Evolutionary conservation across 2,329 filamentous ascomycete genomes (phyloP).

Genomic region (Beauveria sp.): DNA sequence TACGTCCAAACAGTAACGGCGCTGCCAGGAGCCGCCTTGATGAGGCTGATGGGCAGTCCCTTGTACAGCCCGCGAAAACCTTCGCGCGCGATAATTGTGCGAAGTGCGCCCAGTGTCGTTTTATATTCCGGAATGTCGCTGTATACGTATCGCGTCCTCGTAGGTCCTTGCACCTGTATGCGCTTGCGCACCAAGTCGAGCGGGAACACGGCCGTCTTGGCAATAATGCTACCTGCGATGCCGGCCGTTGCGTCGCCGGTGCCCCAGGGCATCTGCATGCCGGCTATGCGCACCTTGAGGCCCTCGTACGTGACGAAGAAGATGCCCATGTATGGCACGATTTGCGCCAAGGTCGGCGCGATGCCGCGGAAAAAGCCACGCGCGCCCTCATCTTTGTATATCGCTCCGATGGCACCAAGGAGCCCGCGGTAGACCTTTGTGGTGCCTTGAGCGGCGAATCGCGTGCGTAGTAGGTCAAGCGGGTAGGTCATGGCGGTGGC

Average conservation of each 20-base stretch:
- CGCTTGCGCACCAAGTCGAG: constrained; percentile 88
- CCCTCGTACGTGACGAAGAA: constrained; percentile 90
- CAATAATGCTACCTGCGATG: constrained; percentile 66
- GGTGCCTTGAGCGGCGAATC: constrained; percentile 87
- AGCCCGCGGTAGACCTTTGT: constrained; percentile 72
- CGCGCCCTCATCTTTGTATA: constrained; percentile 65
- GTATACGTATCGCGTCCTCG: constrained; percentile 68
- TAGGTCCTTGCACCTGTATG: constrained; percentile 91
- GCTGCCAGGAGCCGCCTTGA: constrained; percentile 91
- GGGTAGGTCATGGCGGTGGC: constrained; percentile 86
- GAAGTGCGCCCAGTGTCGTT: constrained; percentile 58
- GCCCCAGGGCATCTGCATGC: constrained; percentile 57
- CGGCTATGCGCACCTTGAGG: constrained; percentile 52
- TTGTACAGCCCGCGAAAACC: constrained; percentile 77
- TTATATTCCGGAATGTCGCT: constrained; percentile 81
- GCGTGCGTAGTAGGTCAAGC: constrained; percentile 83
- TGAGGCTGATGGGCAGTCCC: constrained; percentile 76
- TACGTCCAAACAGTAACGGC: constrained; percentile 95
- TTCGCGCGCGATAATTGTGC: constrained; percentile 61
- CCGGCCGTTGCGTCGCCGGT: constrained; percentile 80
- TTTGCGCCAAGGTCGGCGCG: constrained; percentile 73
- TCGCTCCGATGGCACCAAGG: constrained; percentile 60
- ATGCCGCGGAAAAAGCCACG: constrained; percentile 84
- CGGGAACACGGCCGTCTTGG: constrained; percentile 88
- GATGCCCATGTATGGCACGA: constrained; percentile 92